These are phyloP conservation scores for Fusarium pseudoanthophilum DNA, from an alignment of 2,329 filamentous ascomycete species.

Conservation along the genomic window DNA sequence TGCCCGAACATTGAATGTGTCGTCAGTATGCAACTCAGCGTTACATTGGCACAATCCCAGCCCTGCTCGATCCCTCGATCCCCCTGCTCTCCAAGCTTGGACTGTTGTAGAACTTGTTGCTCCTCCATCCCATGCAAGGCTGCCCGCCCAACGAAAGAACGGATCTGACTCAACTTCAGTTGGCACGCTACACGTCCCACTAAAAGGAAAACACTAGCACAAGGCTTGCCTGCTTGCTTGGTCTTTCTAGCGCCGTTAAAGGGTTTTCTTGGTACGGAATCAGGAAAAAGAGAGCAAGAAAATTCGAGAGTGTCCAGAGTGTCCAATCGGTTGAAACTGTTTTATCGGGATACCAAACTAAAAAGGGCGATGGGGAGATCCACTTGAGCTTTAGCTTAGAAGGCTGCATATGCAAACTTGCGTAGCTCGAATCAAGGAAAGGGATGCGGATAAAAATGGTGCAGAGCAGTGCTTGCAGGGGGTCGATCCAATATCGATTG, in stretches of 20 bases:
- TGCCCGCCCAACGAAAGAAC: conserved; percentile 10
- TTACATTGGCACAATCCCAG: conserved; percentile 16
- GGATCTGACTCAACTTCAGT: not conserved
- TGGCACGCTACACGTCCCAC: not conserved
- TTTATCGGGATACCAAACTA: conserved; percentile 13
- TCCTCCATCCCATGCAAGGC: conserved; percentile 23
- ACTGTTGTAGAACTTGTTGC: not conserved
- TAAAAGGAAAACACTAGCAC: not conserved
- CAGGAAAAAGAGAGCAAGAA: not conserved
- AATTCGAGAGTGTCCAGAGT: conserved; percentile 1
- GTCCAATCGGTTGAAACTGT: conserved; percentile 23
- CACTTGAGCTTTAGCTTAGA: conserved; percentile 16
- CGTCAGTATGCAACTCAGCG: conserved; percentile 36
- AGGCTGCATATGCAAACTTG: conserved; percentile 11
- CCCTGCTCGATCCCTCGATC: conserved; percentile 28
- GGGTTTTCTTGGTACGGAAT: not conserved
- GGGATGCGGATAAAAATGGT: conserved; percentile 5
- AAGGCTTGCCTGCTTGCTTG: not conserved
- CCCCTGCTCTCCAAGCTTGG: not conserved
- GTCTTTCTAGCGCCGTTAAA: not conserved
- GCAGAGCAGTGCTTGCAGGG: conserved; percentile 16
- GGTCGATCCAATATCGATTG: not conserved
- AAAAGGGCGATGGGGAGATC: not conserved
- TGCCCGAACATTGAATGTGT: conserved; percentile 20
- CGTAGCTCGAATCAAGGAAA: conserved; percentile 25